Percentiles rank a stretch among this genome's conserved stretches.
Evolutionary conservation across 2,329 filamentous ascomycete species (phyloP).

Genomic region (Endoconidiophora polonica): DNA sequence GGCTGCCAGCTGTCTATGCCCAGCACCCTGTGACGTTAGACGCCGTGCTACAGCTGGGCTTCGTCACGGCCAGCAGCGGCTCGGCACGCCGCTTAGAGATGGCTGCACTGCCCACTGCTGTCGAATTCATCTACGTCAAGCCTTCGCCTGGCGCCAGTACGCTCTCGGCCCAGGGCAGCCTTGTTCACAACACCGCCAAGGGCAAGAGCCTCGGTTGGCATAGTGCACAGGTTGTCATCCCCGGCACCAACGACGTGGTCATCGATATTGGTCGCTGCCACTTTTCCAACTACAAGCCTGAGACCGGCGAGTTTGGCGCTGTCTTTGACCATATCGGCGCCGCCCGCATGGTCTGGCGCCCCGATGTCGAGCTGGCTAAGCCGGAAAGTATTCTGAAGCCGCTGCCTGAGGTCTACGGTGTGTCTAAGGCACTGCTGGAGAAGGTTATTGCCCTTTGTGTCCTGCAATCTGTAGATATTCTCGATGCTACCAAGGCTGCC

Average conservation of each 20-base stretch:
- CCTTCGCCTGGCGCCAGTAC: not conserved
- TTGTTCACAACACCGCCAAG: not conserved
- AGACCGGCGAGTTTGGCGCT: not conserved
- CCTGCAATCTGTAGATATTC: not conserved
- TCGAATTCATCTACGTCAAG: conserved; percentile 2
- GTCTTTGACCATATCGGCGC: not conserved
- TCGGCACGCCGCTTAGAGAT: not conserved
- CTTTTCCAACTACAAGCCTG: not conserved
- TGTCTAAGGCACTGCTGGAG: not conserved
- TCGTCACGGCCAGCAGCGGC: not conserved
- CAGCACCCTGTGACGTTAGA: conserved; percentile 1
- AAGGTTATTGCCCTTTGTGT: conserved; percentile 1
- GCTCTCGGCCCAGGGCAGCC: not conserved
- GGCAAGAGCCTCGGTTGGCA: conserved; percentile 2
- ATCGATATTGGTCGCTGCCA: not conserved
- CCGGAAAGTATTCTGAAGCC: not conserved
- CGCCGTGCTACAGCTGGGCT: not conserved
- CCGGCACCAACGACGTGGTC: not conserved
- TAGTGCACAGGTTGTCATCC: not conserved
- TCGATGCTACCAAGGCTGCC: not conserved
- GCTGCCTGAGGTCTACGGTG: not conserved
- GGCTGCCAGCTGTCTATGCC: not conserved
- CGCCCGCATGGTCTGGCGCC: not conserved
- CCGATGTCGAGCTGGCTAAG: not conserved
- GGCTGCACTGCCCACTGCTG: conserved; percentile 1